Conservation (phyloP, 208 protist genomes). For the Crithidia thermophila region DNA sequence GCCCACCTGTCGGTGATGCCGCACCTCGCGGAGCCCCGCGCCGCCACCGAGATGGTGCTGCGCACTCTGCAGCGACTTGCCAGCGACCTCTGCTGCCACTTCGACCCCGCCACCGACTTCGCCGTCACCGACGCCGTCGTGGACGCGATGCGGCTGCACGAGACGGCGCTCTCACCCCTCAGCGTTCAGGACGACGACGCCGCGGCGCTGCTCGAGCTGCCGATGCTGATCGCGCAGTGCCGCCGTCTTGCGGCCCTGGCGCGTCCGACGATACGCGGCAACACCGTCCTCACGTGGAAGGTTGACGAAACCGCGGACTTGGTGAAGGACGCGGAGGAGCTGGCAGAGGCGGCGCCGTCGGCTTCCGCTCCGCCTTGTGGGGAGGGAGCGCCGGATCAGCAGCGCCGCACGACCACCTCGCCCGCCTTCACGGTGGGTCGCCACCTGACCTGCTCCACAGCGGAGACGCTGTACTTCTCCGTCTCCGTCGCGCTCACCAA, state of each 20-base stretch:
- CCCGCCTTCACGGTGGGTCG: conserved; percentile 43
- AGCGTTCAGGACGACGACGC: conserved; percentile 23
- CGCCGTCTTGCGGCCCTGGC: conserved; percentile 38
- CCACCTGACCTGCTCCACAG: conserved; percentile 66
- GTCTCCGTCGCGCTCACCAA: conserved; percentile 61
- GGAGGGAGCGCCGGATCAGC: neutral
- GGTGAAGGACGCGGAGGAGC: conserved; percentile 26
- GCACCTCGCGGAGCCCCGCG: conserved; percentile 48
- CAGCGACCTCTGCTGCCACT: conserved; percentile 51
- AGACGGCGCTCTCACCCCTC: neutral
- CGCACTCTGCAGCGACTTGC: conserved; percentile 67
- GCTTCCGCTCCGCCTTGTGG: no score
- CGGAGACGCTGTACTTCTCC: conserved; percentile 60
- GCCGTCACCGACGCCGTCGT: conserved; percentile 8
- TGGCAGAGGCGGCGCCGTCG: conserved; percentile 2
- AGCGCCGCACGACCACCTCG: neutral
- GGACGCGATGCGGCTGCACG: conserved; percentile 13
- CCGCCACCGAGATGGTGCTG: conserved; percentile 42
- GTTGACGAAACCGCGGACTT: conserved; percentile 25
- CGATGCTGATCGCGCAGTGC: conserved; percentile 41
- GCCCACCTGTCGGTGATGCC: conserved; percentile 42
- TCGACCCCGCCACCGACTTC: conserved; percentile 21
- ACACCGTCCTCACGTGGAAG: conserved; percentile 41
- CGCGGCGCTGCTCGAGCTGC: conserved; percentile 18
- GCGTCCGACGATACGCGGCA: conserved; percentile 37